Percentiles rank a stretch among this genome's conserved stretches.
Evolutionary conservation across 2,329 filamentous ascomycete species (phyloP).

Genomic region (Colletotrichum destructivum): DNA sequence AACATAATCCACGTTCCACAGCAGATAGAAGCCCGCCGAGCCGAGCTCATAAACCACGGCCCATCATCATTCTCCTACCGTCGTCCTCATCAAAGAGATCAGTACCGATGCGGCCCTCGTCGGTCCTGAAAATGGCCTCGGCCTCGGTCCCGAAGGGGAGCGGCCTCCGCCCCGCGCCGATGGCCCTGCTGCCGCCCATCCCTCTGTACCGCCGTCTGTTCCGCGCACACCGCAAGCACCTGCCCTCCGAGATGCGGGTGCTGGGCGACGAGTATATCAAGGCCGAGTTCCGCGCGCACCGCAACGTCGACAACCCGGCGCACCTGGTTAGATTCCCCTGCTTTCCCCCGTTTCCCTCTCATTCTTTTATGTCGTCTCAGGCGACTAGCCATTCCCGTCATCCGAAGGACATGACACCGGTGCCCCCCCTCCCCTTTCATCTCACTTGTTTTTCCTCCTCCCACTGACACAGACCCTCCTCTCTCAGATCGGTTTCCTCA

Average conservation of each 20-base stretch:
- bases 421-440: too few relatives aligned
- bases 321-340: slow-evolving; percentile 78
- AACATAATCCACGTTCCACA: background rate
- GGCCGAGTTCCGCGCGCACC: slow-evolving; percentile 89
- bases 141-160: slow-evolving; percentile 49
- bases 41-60: background rate
- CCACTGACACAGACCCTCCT: background rate
- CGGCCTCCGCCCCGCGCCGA: slow-evolving; percentile 56
- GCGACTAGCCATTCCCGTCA: background rate
- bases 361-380: background rate
- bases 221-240: slow-evolving; percentile 85
- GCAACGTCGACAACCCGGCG: slow-evolving; percentile 87
- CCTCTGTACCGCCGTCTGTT: slow-evolving; percentile 91
- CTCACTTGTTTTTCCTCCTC: too few relatives aligned
- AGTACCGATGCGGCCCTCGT: slow-evolving; percentile 14
- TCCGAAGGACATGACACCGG: background rate
- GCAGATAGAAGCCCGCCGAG: background rate
- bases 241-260: slow-evolving; percentile 81
- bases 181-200: slow-evolving; percentile 88
- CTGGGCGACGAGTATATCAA: slow-evolving; percentile 96
- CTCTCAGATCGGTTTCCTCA: slow-evolving; percentile 89
- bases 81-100: background rate
- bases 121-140: slow-evolving; percentile 51
- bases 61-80: too few relatives aligned
- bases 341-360: background rate